These are phyloP conservation scores for Ophiostoma sp. DNA, from an alignment of 2,329 filamentous ascomycete genomes.

Conservation along the genomic window DNA sequence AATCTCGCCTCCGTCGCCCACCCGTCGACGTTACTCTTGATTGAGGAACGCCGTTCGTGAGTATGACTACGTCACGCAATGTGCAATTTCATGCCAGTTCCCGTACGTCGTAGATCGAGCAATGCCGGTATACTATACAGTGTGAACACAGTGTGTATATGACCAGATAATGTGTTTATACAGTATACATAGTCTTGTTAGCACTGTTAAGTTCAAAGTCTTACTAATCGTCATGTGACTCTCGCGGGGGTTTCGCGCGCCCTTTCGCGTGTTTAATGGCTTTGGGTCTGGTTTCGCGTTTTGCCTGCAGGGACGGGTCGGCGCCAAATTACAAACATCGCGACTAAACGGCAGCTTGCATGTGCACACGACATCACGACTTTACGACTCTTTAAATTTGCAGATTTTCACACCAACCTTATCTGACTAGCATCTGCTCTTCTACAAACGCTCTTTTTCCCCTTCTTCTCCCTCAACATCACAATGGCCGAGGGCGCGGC, in stretches of 20 bases:
- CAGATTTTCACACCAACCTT: background rate
- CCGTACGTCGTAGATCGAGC: background rate
- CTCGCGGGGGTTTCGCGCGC: slow-evolving; percentile 28
- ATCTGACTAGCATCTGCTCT: background rate
- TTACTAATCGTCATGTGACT: slow-evolving; percentile 24
- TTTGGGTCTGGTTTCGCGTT: slow-evolving; percentile 22
- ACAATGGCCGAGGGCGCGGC: slow-evolving; percentile 33
- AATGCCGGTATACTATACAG: background rate
- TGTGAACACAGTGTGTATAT: background rate
- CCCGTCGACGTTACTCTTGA: background rate
- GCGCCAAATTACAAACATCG: slow-evolving; percentile 12
- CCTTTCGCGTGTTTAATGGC: slow-evolving; percentile 7
- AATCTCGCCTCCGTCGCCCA: background rate
- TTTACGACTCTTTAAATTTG: background rate
- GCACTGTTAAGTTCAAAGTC: background rate
- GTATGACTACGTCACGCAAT: background rate
- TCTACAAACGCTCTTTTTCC: background rate
- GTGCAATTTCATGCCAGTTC: background rate
- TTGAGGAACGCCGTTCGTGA: background rate
- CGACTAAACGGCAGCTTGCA: slow-evolving; percentile 12
- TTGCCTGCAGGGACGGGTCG: slow-evolving; percentile 5
- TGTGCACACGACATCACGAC: slow-evolving; percentile 1
- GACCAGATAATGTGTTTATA: background rate
- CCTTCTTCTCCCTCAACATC: background rate
- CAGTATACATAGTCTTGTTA: background rate